Percentiles rank a stretch among this genome's conserved stretches.
Evolutionary conservation across 2,329 filamentous ascomycete genomes (phyloP).

Genomic region (Bipolaris sorokiniana): DNA sequence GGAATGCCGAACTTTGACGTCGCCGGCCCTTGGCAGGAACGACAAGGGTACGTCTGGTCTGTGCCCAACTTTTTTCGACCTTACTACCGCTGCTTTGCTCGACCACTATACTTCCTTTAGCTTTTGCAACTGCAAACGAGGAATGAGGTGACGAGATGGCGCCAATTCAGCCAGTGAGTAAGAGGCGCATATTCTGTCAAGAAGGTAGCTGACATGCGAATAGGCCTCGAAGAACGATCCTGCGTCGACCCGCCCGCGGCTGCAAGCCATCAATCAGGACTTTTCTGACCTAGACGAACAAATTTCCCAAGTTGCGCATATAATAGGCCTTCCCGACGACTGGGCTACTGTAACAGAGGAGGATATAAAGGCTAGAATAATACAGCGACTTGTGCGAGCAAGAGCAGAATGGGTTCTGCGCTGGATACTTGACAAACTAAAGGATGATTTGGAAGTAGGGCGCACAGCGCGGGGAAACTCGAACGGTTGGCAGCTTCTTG

Average conservation of each 20-base stretch:
- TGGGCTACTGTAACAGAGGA: constrained; percentile 30
- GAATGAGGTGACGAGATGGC: constrained; percentile 31
- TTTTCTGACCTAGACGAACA: constrained; percentile 47
- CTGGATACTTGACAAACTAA: constrained; percentile 69
- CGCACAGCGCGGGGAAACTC: constrained; percentile 51
- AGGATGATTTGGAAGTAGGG: constrained; percentile 46
- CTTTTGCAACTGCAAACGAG: constrained; percentile 12
- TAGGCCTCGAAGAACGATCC: constrained; percentile 21
- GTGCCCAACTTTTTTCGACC: constrained; percentile 30
- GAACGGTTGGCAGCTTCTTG: constrained; percentile 65
- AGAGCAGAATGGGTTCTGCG: constrained; percentile 70
- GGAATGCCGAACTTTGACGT: constrained; percentile 36
- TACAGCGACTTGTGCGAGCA: constrained; percentile 31
- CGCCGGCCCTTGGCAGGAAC: constrained; percentile 32
- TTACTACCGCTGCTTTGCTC: constrained; percentile 8
- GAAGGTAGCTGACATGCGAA: neutral
- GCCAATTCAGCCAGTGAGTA: constrained; percentile 24
- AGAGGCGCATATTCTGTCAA: rapidly evolving
- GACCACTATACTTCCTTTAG: neutral
- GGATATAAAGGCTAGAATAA: constrained; percentile 11
- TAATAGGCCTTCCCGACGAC: constrained; percentile 46
- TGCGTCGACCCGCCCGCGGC: constrained; percentile 45
- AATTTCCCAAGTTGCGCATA: constrained; percentile 50
- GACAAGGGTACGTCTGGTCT: constrained; percentile 15
- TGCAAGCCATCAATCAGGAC: constrained; percentile 50